Percentiles rank a stretch among this genome's conserved stretches.
phyloP scores from a whole-genome alignment of 2,329 filamentous ascomycete genomes.

The Pseudogymnoascus sp. region DNA sequence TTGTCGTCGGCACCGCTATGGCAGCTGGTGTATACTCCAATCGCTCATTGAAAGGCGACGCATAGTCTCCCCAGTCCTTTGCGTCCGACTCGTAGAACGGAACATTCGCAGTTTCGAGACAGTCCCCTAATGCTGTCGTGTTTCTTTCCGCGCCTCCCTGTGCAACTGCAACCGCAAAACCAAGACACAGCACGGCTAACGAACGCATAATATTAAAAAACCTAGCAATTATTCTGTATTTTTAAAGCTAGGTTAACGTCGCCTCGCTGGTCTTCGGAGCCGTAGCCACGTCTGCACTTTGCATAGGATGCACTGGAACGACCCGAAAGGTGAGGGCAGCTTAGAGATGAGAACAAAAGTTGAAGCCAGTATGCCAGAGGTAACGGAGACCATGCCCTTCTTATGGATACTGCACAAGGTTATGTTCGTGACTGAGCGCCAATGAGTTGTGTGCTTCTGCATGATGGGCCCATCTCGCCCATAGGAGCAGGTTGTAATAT shows the following conservation, averaged over 20 bases:
- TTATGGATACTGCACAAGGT: neutral
- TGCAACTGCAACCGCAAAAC: neutral
- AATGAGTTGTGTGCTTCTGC: neutral
- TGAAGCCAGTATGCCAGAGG: neutral
- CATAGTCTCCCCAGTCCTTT: neutral
- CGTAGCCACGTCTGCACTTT: neutral
- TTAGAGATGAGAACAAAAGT: neutral
- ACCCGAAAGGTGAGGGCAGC: neutral
- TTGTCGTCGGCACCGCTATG: conserved; percentile 23
- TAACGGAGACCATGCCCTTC: neutral
- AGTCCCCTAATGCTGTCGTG: neutral
- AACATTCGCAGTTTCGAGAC: neutral
- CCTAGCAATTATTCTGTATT: neutral
- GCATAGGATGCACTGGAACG: neutral
- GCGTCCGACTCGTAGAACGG: neutral
- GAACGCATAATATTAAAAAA: neutral
- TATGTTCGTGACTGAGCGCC: neutral
- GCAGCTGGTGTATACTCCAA: conserved; percentile 17
- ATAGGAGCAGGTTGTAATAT: neutral
- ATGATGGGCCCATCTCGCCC: neutral
- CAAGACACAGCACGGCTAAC: neutral
- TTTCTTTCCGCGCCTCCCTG: neutral
- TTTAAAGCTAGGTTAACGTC: too few species aligned
- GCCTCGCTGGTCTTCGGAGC: neutral
- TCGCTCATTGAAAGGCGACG: conserved; percentile 21